These are phyloP conservation scores for Trichosporon coremiiforme DNA, from an alignment of 1,284 basidiomycete species.

Conservation along the genomic window DNA sequence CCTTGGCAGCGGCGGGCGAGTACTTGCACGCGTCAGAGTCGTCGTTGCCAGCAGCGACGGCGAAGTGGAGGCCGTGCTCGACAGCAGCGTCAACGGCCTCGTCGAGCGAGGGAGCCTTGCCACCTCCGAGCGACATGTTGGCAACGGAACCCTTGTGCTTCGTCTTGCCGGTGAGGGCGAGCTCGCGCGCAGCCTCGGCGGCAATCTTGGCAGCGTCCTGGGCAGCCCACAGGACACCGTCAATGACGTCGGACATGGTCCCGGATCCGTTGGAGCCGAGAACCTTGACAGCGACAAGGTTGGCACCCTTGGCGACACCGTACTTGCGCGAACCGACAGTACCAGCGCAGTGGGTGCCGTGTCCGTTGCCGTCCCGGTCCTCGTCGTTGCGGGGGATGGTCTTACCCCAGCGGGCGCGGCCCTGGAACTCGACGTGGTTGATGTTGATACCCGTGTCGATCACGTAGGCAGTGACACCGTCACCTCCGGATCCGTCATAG, in stretches of 20 bases:
- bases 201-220: slow-evolving; percentile 63
- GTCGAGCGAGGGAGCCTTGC: slow-evolving; percentile 86
- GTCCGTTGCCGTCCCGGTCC: slow-evolving; percentile 70
- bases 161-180: slow-evolving; percentile 67
- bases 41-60: slow-evolving; percentile 84
- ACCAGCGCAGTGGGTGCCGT: slow-evolving; percentile 79
- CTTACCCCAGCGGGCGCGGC: slow-evolving; percentile 79
- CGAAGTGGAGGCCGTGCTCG: slow-evolving; percentile 83
- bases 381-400: slow-evolving; percentile 76
- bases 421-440: slow-evolving; percentile 82
- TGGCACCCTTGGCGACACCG: slow-evolving; percentile 93
- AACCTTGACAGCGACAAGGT: slow-evolving; percentile 94
- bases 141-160: slow-evolving; percentile 92
- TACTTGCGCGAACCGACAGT: slow-evolving; percentile 77
- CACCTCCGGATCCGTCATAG: slow-evolving; percentile 73
- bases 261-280: slow-evolving; percentile 90
- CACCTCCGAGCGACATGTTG: slow-evolving; percentile 97
- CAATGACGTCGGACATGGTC: slow-evolving; percentile 92
- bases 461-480: slow-evolving; percentile 83
- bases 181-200: slow-evolving; percentile 65
- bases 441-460: slow-evolving; percentile 72
- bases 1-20: slow-evolving; percentile 74
- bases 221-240: slow-evolving; percentile 81
- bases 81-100: slow-evolving; percentile 84
- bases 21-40: slow-evolving; percentile 69